A percentile compares a stretch with the other conserved stretches of the same genome.
Conservation (phyloP, 148 eudicot genomes). For the Camellia granthamiana region DNA sequence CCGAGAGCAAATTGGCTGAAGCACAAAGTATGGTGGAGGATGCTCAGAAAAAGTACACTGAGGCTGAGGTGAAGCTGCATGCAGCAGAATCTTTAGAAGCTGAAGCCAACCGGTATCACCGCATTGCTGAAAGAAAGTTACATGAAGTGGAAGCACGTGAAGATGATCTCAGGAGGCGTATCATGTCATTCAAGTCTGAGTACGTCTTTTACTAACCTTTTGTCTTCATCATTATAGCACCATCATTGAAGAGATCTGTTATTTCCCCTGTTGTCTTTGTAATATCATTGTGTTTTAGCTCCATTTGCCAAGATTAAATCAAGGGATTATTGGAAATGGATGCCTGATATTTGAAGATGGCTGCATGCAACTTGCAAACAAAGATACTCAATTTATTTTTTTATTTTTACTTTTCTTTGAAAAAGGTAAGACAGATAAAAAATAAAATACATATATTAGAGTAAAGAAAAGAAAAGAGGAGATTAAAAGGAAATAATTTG, state of each 20-base stretch:
- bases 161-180: conserved; percentile 88
- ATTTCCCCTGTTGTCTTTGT: background rate
- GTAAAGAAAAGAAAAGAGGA: too few relatives aligned
- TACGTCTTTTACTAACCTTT: conserved; percentile 28
- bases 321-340: background rate
- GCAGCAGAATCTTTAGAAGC: conserved; percentile 72
- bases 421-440: too few relatives aligned
- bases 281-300: background rate
- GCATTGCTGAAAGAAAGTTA: conserved; percentile 82
- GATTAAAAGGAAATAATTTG: too few relatives aligned
- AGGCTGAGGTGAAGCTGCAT: conserved; percentile 66
- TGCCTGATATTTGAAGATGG: background rate
- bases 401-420: too few relatives aligned
- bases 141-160: conserved; percentile 95
- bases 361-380: background rate
- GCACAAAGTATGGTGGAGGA: conserved; percentile 65
- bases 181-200: conserved; percentile 69
- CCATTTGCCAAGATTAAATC: background rate
- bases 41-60: conserved; percentile 58
- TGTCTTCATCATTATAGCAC: background rate
- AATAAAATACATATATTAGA: too few relatives aligned
- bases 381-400: too few relatives aligned
- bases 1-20: conserved; percentile 70
- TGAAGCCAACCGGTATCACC: conserved; percentile 64
- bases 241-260: background rate